Evolutionary conservation across 2,329 filamentous ascomycete genomes (phyloP), one percentile per base, ranked within the genome.

Genomic region (Tolypocladium cylindrosporum): DNA sequence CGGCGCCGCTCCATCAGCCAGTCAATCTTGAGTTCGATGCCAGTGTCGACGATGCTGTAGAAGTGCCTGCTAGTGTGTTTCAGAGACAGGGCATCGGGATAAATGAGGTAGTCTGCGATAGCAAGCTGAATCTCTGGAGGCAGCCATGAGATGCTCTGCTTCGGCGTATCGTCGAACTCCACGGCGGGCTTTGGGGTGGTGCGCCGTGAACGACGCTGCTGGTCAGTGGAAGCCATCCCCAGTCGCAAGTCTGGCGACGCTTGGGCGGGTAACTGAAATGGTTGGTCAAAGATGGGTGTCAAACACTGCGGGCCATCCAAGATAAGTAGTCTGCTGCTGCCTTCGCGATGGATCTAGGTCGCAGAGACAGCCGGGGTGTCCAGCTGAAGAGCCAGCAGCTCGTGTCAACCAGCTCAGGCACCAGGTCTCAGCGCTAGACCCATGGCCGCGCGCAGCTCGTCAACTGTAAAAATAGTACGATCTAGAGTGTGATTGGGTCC

Each of bases 1-100:
- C 74, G 79, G 21, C 84, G 79, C 14, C 87, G 79, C 63, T 87
- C 78, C 59, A 89, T 76, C 5, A 90, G 75, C 87, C 87, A 90
- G 58, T 82, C 79, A 14, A 90, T 79, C 67, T 89, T 89, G 51
- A 89, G 75, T 36, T 76, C 70, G 37, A 89, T 75, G 41, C 84
- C 85, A 0, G 87, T 90, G 68, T 86, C 79, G 60, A 89, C 84
- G 1, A 88, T 71, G 54, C 69, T 65, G 72, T 85, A 86, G 68
- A 90, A 86, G 66, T 87, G 77, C 59, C 79, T 78, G 66, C 74
- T 84, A 24, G 81, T 81, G 67, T 89, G 86, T 66, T 89, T 89
- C 19, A 90, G 73, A 0, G 86, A 86, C 1, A 90, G 77, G 0
- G 87, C 87, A 61, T 90, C 87, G 0, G 87, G 87, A 61, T 90